Conservation (phyloP, 371 early-diverging fungal genomes). For the Zychaea mexicana region DNA sequence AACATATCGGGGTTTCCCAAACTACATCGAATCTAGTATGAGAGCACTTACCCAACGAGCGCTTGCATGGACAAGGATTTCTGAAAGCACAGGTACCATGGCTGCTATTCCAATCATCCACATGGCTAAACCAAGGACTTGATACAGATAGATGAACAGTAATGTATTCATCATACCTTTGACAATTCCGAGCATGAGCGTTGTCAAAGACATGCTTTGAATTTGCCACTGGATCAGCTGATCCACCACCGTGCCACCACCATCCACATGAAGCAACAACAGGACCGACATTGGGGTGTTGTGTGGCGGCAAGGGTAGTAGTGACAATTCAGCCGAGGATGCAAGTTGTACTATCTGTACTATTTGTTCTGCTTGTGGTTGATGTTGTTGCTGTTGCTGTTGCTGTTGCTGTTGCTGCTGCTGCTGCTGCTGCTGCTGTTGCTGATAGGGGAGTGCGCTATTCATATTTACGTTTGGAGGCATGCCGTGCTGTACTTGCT, state of each 20-base stretch:
- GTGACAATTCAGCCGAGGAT: slow-evolving; percentile 32
- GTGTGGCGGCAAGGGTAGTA: slow-evolving; percentile 29
- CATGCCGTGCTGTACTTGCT: neutral
- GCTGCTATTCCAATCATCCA: slow-evolving; percentile 20
- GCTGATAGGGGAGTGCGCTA: neutral
- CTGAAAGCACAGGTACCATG: slow-evolving; percentile 16
- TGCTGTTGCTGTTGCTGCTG: neutral
- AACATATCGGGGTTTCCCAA: too few species aligned
- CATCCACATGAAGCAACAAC: slow-evolving; percentile 3
- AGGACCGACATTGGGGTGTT: slow-evolving; percentile 32
- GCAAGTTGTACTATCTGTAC: neutral
- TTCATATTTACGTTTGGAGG: neutral
- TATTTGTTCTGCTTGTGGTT: too few species aligned
- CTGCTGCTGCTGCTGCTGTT: neutral
- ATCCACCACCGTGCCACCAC: neutral
- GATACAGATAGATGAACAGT: slow-evolving; percentile 30
- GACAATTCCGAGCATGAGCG: slow-evolving; percentile 30
- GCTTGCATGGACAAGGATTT: slow-evolving; percentile 19
- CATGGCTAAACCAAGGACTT: slow-evolving; percentile 26
- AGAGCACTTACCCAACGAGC: slow-evolving; percentile 35
- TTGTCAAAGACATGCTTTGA: slow-evolving; percentile 19
- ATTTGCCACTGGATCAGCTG: slow-evolving; percentile 13
- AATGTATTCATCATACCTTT: slow-evolving; percentile 30
- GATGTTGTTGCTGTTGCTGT: slow-evolving; percentile 10
- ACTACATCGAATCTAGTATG: too few species aligned